Conservation (phyloP, 2,329 filamentous ascomycete genomes). For the Shiraia bambusicola region DNA sequence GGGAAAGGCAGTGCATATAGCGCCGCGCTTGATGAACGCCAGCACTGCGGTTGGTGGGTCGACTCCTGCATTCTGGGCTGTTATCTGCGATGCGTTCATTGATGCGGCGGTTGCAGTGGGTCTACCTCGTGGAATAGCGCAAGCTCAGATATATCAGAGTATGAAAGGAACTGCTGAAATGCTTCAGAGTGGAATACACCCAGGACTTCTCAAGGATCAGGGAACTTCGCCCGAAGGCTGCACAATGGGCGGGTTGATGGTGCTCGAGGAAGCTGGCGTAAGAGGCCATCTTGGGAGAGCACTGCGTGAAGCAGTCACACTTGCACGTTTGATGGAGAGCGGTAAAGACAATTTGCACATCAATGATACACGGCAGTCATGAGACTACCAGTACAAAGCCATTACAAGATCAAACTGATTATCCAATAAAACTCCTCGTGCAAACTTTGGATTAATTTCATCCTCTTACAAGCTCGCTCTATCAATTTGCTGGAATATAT, state of each 20-base stretch:
- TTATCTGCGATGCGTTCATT: conserved; percentile 35
- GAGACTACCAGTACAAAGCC: too few relatives aligned
- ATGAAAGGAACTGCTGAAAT: conserved; percentile 35
- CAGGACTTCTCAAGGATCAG: conserved; percentile 30
- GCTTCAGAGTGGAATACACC: conserved; percentile 34
- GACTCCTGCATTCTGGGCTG: conserved; percentile 36
- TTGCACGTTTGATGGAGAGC: conserved; percentile 47
- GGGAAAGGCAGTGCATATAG: conserved; percentile 25
- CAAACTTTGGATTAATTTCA: too few relatives aligned
- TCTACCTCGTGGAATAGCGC: conserved; percentile 24
- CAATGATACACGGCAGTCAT: conserved; percentile 44
- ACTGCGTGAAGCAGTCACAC: conserved; percentile 52
- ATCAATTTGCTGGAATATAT: conserved; percentile 17
- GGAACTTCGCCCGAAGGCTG: conserved; percentile 37
- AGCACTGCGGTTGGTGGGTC: conserved; percentile 34
- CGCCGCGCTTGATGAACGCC: conserved; percentile 27
- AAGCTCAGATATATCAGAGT: conserved; percentile 35
- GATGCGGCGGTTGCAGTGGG: conserved; percentile 36
- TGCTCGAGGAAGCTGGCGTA: conserved; percentile 34
- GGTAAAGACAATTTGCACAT: conserved; percentile 39
- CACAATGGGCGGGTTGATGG: conserved; percentile 39
- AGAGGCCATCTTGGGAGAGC: conserved; percentile 36
- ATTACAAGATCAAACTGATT: too few relatives aligned
- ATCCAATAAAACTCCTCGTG: too few relatives aligned
- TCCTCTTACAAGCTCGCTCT: too few relatives aligned